Evolutionary conservation across 441 rosid genomes (phyloP).

Genomic region (Brassica hybrid): DNA sequence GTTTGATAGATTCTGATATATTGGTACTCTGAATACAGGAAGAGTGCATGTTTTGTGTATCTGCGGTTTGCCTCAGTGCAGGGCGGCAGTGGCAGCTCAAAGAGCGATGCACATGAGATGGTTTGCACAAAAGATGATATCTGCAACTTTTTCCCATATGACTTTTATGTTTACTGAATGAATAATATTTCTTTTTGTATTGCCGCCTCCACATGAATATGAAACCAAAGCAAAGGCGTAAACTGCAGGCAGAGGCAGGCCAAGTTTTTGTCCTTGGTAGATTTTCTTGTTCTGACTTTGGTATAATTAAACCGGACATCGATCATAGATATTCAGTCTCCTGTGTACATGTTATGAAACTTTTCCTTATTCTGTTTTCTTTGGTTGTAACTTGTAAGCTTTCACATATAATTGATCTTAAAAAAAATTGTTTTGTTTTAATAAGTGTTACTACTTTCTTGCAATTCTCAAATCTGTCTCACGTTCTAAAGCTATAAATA

Average conservation of each 20-base stretch:
- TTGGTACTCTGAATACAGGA: slow-evolving; percentile 46
- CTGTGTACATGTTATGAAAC: slow-evolving; percentile 17
- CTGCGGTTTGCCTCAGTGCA: slow-evolving; percentile 66
- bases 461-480: too few species aligned
- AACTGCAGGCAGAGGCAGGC: too few species aligned
- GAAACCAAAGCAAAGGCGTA: slow-evolving; percentile 56
- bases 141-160: slow-evolving; percentile 44
- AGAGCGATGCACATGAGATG: slow-evolving; percentile 91
- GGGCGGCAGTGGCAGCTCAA: slow-evolving; percentile 67
- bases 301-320: slow-evolving; percentile 19
- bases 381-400: background rate
- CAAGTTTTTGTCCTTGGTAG: background rate
- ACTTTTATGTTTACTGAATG: slow-evolving; percentile 10
- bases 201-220: slow-evolving; percentile 75
- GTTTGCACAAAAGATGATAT: slow-evolving; percentile 86
- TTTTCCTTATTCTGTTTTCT: background rate
- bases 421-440: too few species aligned
- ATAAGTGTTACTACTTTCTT: too few species aligned
- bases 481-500: too few species aligned
- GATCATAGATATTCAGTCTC: slow-evolving; percentile 9
- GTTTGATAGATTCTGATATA: slow-evolving; percentile 4
- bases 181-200: background rate
- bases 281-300: slow-evolving; percentile 4
- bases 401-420: background rate
- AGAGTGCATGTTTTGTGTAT: slow-evolving; percentile 74